phyloP scores from a whole-genome alignment of 805 yeast species.

The Candida hungchunana region DNA sequence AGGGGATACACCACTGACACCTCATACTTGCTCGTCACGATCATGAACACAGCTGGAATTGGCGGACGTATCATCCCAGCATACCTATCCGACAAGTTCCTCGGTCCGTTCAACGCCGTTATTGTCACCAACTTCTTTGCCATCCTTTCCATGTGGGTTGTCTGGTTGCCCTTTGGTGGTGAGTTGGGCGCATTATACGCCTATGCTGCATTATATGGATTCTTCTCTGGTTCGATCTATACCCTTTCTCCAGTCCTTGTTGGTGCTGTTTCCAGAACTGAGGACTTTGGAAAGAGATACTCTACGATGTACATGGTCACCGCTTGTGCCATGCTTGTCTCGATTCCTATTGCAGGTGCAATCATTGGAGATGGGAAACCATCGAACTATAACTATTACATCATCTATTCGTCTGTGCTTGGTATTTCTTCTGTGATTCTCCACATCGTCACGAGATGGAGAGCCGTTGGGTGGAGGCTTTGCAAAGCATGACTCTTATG shows the following conservation, averaged over 20 bases:
- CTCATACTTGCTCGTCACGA: slow-evolving; percentile 44
- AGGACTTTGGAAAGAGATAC: slow-evolving; percentile 51
- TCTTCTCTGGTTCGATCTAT: slow-evolving; percentile 51
- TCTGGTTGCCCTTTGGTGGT: slow-evolving; percentile 43
- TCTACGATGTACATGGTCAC: slow-evolving; percentile 56
- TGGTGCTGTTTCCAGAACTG: slow-evolving; percentile 53
- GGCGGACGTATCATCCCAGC: slow-evolving; percentile 45
- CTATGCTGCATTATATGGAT: slow-evolving; percentile 49
- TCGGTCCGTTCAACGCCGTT: slow-evolving; percentile 53
- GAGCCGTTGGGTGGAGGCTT: slow-evolving; percentile 39
- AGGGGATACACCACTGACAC: slow-evolving; percentile 40
- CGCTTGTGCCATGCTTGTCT: slow-evolving; percentile 44
- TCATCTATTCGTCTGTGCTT: slow-evolving; percentile 40
- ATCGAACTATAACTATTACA: slow-evolving; percentile 37
- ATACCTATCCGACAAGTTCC: slow-evolving; percentile 36
- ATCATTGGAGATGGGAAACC: slow-evolving; percentile 34
- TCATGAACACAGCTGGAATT: slow-evolving; percentile 43
- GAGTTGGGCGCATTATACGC: slow-evolving; percentile 35
- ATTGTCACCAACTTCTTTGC: slow-evolving; percentile 31
- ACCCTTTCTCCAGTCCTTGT: slow-evolving; percentile 57
- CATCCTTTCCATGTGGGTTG: slow-evolving; percentile 17
- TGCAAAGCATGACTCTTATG: slow-evolving; percentile 27
- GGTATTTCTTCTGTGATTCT: slow-evolving; percentile 34
- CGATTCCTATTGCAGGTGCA: slow-evolving; percentile 48
- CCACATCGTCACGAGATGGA: slow-evolving; percentile 38